Evolutionary conservation across 495 filamentous ascomycete genomes (phyloP).

Genomic region (Penicillium bialowiezense): DNA sequence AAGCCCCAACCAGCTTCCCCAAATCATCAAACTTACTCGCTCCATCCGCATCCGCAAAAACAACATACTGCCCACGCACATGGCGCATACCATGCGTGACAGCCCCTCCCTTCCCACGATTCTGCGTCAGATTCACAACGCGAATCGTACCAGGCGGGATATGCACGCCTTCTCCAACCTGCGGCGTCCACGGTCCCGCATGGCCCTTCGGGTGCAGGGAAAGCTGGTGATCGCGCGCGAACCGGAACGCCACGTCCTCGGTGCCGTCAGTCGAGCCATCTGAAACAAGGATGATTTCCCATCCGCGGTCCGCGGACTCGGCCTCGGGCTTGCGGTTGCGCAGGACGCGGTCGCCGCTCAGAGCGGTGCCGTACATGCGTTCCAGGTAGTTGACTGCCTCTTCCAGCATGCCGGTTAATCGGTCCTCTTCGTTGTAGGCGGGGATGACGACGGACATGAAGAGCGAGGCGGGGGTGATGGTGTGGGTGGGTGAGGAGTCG

Average conservation of each 20-base stretch:
- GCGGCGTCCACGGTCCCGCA: slow-evolving; percentile 44
- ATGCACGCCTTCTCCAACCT: slow-evolving; percentile 37
- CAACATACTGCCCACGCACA: slow-evolving; percentile 79
- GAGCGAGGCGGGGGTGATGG: slow-evolving; percentile 51
- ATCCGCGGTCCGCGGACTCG: slow-evolving; percentile 52
- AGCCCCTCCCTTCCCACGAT: slow-evolving; percentile 92
- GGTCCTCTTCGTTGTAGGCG: slow-evolving; percentile 89
- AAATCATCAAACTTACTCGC: slow-evolving; percentile 83
- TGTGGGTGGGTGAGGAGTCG: slow-evolving; percentile 50
- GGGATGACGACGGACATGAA: slow-evolving; percentile 89
- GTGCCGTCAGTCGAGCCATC: slow-evolving; percentile 91
- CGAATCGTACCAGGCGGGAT: slow-evolving; percentile 68
- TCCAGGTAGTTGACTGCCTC: slow-evolving; percentile 88
- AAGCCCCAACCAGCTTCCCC: slow-evolving; percentile 68
- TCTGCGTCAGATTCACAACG: slow-evolving; percentile 70
- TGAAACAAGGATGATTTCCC: slow-evolving; percentile 93
- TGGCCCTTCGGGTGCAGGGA: slow-evolving; percentile 41
- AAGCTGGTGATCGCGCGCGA: slow-evolving; percentile 56
- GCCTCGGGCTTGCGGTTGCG: slow-evolving; percentile 35
- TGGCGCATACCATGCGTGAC: slow-evolving; percentile 95
- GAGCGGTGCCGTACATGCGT: slow-evolving; percentile 60
- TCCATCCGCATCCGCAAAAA: slow-evolving; percentile 96
- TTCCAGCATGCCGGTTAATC: slow-evolving; percentile 78
- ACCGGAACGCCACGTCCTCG: slow-evolving; percentile 71
- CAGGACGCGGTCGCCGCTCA: slow-evolving; percentile 20